Conservation (phyloP, 2,329 filamentous ascomycete genomes). For the Fusarium subtropicale region DNA sequence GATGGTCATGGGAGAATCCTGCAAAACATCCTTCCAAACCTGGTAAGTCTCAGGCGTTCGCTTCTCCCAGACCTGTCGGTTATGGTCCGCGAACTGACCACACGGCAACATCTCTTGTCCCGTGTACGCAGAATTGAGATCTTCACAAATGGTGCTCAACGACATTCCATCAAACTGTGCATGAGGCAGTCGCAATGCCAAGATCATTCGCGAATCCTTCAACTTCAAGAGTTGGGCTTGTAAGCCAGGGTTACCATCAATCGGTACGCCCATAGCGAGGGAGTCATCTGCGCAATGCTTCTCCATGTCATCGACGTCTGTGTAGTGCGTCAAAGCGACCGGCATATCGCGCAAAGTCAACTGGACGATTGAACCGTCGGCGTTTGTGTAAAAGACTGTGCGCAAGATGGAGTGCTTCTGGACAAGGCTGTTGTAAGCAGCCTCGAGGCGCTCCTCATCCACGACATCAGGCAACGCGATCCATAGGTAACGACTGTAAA, state of each 20-base stretch:
- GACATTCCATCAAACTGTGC: conserved; percentile 11
- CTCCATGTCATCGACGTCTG: neutral
- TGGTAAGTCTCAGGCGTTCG: neutral
- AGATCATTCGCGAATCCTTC: neutral
- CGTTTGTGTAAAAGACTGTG: neutral
- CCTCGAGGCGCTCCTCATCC: neutral
- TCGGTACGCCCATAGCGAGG: neutral
- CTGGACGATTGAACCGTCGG: neutral
- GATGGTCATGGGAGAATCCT: neutral
- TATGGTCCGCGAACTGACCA: conserved; percentile 9
- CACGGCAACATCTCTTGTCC: neutral
- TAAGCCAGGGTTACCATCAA: neutral
- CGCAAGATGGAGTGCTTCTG: conserved; percentile 14
- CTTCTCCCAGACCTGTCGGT: neutral
- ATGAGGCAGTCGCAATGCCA: conserved; percentile 2
- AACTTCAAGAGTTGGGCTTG: neutral
- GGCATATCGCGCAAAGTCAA: neutral
- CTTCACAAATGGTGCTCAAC: neutral
- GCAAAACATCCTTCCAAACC: neutral
- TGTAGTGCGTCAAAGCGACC: neutral
- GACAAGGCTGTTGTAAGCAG: neutral
- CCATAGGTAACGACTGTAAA: conserved; percentile 9
- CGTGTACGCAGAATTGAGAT: conserved; percentile 2
- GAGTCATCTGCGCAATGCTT: neutral
- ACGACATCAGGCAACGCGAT: neutral